phyloP scores from a whole-genome alignment of 805 yeast genomes.

The Wickerhamomyces hampshirensis region DNA sequence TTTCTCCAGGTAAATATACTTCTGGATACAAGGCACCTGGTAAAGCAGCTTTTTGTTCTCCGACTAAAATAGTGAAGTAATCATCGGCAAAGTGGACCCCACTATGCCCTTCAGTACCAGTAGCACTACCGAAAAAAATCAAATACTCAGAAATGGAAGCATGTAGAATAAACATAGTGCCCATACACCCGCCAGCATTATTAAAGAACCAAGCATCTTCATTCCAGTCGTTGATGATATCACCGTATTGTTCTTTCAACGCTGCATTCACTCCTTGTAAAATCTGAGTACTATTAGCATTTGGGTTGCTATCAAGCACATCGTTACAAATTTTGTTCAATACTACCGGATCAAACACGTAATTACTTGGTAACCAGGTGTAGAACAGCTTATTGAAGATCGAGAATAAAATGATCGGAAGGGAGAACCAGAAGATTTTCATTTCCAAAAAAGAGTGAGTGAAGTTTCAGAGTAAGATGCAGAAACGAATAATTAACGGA shows the following conservation, averaged over 20 bases:
- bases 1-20: slow-evolving; percentile 81
- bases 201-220: slow-evolving; percentile 91
- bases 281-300: slow-evolving; percentile 56
- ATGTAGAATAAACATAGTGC: slow-evolving; percentile 89
- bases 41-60: slow-evolving; percentile 69
- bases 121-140: slow-evolving; percentile 88
- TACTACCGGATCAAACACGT: slow-evolving; percentile 62
- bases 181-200: slow-evolving; percentile 99
- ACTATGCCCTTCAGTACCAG: slow-evolving; percentile 94
- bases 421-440: slow-evolving; percentile 16
- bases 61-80: slow-evolving; percentile 85
- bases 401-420: slow-evolving; percentile 27
- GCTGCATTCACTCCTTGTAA: slow-evolving; percentile 56
- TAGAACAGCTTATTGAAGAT: slow-evolving; percentile 39
- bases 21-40: slow-evolving; percentile 62
- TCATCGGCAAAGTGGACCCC: slow-evolving; percentile 98
- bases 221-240: slow-evolving; percentile 63
- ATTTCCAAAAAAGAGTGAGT: slow-evolving; percentile 11
- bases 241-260: slow-evolving; percentile 65
- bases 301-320: slow-evolving; percentile 49
- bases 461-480: too few species aligned
- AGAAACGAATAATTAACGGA: too few species aligned
- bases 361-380: slow-evolving; percentile 67
- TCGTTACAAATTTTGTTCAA: slow-evolving; percentile 55
- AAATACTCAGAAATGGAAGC: slow-evolving; percentile 92